Conservation (phyloP, 495 filamentous ascomycete species). For the Aspergillus diversus region DNA sequence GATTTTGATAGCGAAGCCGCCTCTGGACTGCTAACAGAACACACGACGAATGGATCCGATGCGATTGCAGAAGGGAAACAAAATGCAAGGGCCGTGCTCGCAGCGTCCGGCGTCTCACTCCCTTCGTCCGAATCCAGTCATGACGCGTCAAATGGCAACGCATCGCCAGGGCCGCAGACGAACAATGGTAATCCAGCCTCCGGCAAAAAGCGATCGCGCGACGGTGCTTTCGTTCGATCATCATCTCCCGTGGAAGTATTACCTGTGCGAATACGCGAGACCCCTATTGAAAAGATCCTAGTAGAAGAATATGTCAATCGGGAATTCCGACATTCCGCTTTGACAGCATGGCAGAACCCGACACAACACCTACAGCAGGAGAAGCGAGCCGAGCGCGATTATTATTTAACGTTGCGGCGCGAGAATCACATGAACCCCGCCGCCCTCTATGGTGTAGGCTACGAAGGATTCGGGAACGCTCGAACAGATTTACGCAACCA, state of each 20-base stretch:
- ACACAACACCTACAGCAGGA: slow-evolving; percentile 52
- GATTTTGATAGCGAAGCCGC: slow-evolving; percentile 31
- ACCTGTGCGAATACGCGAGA: slow-evolving; percentile 42
- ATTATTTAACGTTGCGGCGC: slow-evolving; percentile 51
- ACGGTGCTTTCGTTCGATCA: slow-evolving; percentile 52
- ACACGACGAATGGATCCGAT: slow-evolving; percentile 40
- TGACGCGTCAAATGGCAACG: slow-evolving; percentile 36
- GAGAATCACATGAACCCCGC: slow-evolving; percentile 60
- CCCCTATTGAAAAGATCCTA: slow-evolving; percentile 56
- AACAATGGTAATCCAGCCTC: slow-evolving; percentile 48
- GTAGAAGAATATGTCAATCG: slow-evolving; percentile 78
- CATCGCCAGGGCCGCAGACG: slow-evolving; percentile 26
- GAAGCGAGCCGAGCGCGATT: slow-evolving; percentile 58
- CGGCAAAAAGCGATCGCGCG: slow-evolving; percentile 63
- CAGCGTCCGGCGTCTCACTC: slow-evolving; percentile 48
- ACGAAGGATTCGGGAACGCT: slow-evolving; percentile 86
- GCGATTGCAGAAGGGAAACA: slow-evolving; percentile 60
- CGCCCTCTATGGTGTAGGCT: slow-evolving; percentile 76
- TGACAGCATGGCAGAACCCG: slow-evolving; percentile 46
- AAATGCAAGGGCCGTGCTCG: slow-evolving; percentile 60
- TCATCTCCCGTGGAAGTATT: slow-evolving; percentile 33
- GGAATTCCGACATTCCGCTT: slow-evolving; percentile 69
- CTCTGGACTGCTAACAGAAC: slow-evolving; percentile 28
- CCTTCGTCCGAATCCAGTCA: slow-evolving; percentile 30
- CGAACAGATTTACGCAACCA: slow-evolving; percentile 66